Percentiles rank a stretch among this genome's conserved stretches.
phyloP scores from a whole-genome alignment of 2,329 filamentous ascomycete species.

The Cytospora piceae region DNA sequence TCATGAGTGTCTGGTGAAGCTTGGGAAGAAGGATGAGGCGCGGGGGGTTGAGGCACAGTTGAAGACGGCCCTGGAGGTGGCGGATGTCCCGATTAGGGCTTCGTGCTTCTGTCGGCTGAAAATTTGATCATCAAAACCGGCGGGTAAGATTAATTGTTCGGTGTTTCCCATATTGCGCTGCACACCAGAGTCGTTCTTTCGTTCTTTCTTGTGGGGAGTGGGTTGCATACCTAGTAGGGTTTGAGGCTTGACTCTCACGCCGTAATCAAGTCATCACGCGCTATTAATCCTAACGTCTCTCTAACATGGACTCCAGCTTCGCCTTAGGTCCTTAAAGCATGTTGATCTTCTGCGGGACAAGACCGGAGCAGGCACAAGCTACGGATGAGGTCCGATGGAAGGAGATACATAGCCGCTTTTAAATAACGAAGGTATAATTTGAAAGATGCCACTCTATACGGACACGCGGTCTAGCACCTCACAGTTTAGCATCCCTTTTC shows the following conservation, averaged over 20 bases:
- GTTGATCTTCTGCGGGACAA: too few relatives aligned
- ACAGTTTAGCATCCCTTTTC: constrained; percentile 63
- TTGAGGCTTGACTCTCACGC: too few relatives aligned
- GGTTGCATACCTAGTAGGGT: too few relatives aligned
- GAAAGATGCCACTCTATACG: neutral
- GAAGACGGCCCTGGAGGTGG: constrained; percentile 54
- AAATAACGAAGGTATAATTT: neutral
- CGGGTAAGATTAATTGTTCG: too few relatives aligned
- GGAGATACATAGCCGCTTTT: neutral
- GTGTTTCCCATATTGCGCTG: neutral
- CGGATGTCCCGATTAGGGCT: constrained; percentile 61
- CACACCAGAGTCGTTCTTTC: too few relatives aligned
- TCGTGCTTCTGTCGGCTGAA: constrained; percentile 57
- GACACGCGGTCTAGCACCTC: constrained; percentile 30
- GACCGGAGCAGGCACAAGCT: too few relatives aligned
- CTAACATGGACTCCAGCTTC: too few relatives aligned
- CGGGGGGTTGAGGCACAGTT: constrained; percentile 47
- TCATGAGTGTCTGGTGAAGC: constrained; percentile 66
- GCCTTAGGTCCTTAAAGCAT: too few relatives aligned
- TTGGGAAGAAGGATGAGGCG: constrained; percentile 52
- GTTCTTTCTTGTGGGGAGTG: too few relatives aligned
- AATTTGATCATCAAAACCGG: neutral
- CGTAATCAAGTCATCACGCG: too few relatives aligned
- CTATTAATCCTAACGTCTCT: too few relatives aligned
- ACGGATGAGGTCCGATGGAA: neutral